phyloP scores from a whole-genome alignment of 2,329 filamentous ascomycete genomes.

The Hymenoscyphus albidus region DNA sequence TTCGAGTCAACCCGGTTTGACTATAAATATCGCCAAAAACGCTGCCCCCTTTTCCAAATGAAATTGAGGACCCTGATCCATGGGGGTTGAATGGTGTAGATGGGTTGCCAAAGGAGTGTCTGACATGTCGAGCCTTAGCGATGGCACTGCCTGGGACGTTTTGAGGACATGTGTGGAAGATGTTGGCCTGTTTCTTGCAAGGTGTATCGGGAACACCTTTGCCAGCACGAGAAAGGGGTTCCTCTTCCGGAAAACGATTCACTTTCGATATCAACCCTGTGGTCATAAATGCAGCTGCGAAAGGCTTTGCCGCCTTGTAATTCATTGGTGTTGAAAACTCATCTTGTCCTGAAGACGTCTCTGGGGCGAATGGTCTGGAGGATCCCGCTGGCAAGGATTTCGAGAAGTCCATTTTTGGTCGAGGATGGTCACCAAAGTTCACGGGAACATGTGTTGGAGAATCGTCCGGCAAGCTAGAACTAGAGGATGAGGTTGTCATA shows the following conservation, averaged over 20 bases:
- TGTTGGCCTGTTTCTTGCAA: constrained; percentile 77
- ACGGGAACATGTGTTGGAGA: constrained; percentile 60
- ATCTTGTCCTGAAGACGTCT: constrained; percentile 43
- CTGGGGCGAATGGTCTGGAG: constrained; percentile 43
- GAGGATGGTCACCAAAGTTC: constrained; percentile 51
- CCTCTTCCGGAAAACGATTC: constrained; percentile 75
- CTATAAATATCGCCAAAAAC: constrained; percentile 56
- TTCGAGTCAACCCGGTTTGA: constrained; percentile 42
- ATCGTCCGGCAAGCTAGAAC: constrained; percentile 72
- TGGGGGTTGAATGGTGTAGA: constrained; percentile 74
- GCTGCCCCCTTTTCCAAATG: constrained; percentile 51
- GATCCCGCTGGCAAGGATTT: constrained; percentile 71
- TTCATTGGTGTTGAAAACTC: constrained; percentile 68
- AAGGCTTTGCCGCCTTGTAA: constrained; percentile 72
- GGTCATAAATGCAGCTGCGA: constrained; percentile 84
- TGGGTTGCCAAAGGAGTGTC: constrained; percentile 73
- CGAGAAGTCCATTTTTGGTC: constrained; percentile 57
- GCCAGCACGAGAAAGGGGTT: constrained; percentile 42
- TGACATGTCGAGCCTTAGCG: constrained; percentile 57
- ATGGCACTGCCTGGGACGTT: constrained; percentile 56
- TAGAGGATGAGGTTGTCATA: constrained; percentile 81
- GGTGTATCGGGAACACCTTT: constrained; percentile 84
- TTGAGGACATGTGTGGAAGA: constrained; percentile 63
- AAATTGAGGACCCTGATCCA: constrained; percentile 42
- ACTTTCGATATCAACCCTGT: constrained; percentile 94